Percentiles rank a stretch among this genome's conserved stretches.
Conservation (phyloP, 2,329 filamentous ascomycete species). For the Talaromyces verruculosus region DNA sequence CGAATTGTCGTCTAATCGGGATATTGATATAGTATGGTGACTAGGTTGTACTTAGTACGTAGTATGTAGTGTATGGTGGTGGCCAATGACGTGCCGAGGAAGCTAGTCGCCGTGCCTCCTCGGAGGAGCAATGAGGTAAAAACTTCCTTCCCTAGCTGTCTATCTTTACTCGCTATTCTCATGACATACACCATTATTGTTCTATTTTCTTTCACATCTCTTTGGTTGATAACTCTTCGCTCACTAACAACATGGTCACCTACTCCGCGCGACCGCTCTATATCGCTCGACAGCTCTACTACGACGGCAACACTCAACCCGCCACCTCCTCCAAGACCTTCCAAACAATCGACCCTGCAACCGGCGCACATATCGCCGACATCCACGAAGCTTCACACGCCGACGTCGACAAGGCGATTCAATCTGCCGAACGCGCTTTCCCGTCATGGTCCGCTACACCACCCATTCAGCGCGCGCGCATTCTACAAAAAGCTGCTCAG, state of each 20-base stretch:
- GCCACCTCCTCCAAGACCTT: conserved; percentile 64
- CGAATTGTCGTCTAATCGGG: background rate
- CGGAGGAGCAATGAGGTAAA: background rate
- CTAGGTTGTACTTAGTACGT: background rate
- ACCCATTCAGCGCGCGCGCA: conserved; percentile 70
- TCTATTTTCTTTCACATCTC: background rate
- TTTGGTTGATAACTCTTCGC: background rate
- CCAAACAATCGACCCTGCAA: conserved; percentile 72
- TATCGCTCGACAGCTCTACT: conserved; percentile 66
- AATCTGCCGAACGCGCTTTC: conserved; percentile 71
- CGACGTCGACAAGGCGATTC: conserved; percentile 70
- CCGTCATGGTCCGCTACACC: conserved; percentile 73
- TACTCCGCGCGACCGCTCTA: conserved; percentile 65
- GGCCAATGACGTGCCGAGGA: conserved; percentile 9
- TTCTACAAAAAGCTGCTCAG: conserved; percentile 73
- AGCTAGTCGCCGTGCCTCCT: background rate
- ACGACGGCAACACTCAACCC: conserved; percentile 67
- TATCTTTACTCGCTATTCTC: background rate
- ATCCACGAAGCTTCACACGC: conserved; percentile 67
- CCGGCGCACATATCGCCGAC: conserved; percentile 65
- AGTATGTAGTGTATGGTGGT: background rate
- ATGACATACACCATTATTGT: background rate
- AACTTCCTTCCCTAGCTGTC: background rate
- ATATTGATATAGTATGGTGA: background rate
- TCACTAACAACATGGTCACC: conserved; percentile 33